These are phyloP conservation scores for Strobilomyces confusus DNA, from an alignment of 768 basidiomycete species.

Conservation along the genomic window DNA sequence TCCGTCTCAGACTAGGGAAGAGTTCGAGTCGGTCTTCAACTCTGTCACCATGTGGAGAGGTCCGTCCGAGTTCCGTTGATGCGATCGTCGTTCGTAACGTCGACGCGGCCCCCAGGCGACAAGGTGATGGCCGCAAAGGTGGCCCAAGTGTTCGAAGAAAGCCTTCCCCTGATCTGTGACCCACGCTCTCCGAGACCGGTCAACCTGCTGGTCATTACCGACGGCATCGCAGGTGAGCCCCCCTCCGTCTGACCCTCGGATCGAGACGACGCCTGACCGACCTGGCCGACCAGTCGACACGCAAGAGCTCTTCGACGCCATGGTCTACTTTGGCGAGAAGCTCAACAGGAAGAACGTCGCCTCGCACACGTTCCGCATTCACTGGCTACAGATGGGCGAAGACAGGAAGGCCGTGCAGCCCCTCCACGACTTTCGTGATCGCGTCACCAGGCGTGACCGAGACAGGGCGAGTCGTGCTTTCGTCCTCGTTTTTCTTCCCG, in stretches of 20 bases:
- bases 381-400: conserved; percentile 23
- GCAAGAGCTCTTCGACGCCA: conserved; percentile 8
- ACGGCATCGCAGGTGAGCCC: conserved; percentile 18
- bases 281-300: conserved; percentile 9
- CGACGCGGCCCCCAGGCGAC: conserved; percentile 6
- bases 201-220: conserved; percentile 18
- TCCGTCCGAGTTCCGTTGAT: background rate
- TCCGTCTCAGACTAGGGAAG: conserved; percentile 9
- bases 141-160: conserved; percentile 17
- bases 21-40: conserved; percentile 18
- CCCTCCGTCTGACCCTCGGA: background rate
- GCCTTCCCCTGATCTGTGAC: conserved; percentile 2
- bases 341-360: conserved; percentile 8
- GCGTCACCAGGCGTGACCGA: conserved; percentile 12
- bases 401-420: conserved; percentile 22
- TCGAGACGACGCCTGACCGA: background rate
- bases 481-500: background rate
- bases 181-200: conserved; percentile 6
- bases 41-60: conserved; percentile 19
- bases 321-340: conserved; percentile 7
- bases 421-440: conserved; percentile 21
- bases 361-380: conserved; percentile 21
- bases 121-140: conserved; percentile 18
- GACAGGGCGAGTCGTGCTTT: conserved; percentile 7
- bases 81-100: background rate